phyloP scores from a whole-genome alignment of 306 rosid species.

The Aeschynomene evenia region DNA sequence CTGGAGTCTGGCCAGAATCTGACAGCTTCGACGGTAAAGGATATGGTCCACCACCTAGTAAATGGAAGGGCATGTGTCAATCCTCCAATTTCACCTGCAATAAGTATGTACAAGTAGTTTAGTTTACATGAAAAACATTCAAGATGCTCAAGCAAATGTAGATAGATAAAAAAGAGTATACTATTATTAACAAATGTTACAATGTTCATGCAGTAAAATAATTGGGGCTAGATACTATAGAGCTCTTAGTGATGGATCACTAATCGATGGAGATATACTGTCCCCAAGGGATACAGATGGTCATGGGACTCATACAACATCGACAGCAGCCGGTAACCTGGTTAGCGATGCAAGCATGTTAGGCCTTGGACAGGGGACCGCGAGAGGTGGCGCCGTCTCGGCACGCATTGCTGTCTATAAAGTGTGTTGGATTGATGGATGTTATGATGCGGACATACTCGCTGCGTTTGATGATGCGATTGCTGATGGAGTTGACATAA shows the following conservation, averaged over 20 bases:
- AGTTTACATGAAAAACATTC: not conserved
- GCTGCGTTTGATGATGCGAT: constrained; percentile 64
- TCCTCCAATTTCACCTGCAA: constrained; percentile 46
- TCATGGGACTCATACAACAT: constrained; percentile 59
- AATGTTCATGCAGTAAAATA: constrained; percentile 39
- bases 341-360: constrained; percentile 36
- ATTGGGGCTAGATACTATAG: constrained; percentile 49
- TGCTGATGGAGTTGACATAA: constrained; percentile 56
- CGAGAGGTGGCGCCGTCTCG: constrained; percentile 50
- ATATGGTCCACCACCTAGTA: constrained; percentile 50
- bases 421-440: constrained; percentile 46
- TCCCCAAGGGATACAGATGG: constrained; percentile 46
- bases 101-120: constrained; percentile 32
- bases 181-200: not conserved
- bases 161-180: not conserved
- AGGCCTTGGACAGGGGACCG: constrained; percentile 45
- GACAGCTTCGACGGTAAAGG: constrained; percentile 47
- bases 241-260: not conserved
- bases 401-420: constrained; percentile 61
- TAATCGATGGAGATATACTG: not conserved
- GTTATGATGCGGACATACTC: constrained; percentile 42
- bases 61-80: constrained; percentile 58
- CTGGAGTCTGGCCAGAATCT: constrained; percentile 58
- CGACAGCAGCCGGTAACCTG: constrained; percentile 45
- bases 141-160: not conserved